Percentiles rank a stretch among this genome's conserved stretches.
phyloP scores from a whole-genome alignment of 2,329 filamentous ascomycete species.

The Aspergillus hiratsukae region DNA sequence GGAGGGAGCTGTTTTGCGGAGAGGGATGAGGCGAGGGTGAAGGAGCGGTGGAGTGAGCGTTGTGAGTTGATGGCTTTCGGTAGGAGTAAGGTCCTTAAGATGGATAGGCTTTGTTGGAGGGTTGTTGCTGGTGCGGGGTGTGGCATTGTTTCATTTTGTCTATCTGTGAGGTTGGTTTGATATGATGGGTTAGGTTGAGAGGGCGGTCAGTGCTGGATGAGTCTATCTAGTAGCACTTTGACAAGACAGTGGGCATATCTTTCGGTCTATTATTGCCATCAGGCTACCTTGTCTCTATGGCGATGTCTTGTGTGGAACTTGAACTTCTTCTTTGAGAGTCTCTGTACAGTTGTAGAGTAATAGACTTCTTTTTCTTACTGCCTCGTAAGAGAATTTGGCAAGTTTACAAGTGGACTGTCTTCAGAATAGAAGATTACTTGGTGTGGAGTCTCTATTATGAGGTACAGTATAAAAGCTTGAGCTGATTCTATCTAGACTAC shows the following conservation, averaged over 20 bases:
- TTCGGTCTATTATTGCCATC: no score
- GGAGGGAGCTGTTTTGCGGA: conserved; percentile 65
- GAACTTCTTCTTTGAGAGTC: no score
- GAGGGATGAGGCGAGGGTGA: conserved; percentile 20
- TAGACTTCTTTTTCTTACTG: no score
- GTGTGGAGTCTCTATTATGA: not conserved
- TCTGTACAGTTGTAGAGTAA: no score
- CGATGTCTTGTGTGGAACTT: no score
- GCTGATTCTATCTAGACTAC: not conserved
- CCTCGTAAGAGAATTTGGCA: no score
- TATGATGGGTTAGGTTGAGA: not conserved
- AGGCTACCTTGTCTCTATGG: not conserved
- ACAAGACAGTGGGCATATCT: not conserved
- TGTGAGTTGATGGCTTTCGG: not conserved
- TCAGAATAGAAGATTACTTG: no score
- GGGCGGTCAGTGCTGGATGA: not conserved
- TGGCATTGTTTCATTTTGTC: not conserved
- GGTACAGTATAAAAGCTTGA: not conserved
- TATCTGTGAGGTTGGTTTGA: not conserved
- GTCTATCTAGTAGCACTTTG: not conserved
- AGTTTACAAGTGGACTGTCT: no score
- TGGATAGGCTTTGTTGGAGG: conserved; percentile 6
- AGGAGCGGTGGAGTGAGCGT: conserved; percentile 9
- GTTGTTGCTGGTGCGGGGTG: not conserved
- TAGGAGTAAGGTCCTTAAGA: not conserved